phyloP scores from a whole-genome alignment of 768 basidiomycete species.

The Porphyrellus cyaneotinctus region DNA sequence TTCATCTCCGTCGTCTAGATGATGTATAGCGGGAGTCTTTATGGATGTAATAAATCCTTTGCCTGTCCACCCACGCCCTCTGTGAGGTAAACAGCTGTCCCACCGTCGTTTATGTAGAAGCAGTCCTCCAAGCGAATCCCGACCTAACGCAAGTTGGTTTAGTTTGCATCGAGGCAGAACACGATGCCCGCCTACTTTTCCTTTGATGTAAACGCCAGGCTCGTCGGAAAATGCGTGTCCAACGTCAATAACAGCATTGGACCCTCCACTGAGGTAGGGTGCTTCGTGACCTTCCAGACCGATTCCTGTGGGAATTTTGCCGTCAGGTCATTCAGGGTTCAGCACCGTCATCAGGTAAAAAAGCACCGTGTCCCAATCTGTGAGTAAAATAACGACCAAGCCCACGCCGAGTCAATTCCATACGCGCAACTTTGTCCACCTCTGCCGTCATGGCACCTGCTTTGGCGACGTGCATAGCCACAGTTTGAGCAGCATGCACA shows the following conservation, averaged over 20 bases:
- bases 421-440: slow-evolving; percentile 63
- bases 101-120: slow-evolving; percentile 59
- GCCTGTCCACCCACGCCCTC: slow-evolving; percentile 60
- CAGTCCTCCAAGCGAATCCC: slow-evolving; percentile 86
- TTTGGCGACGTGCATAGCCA: slow-evolving; percentile 45
- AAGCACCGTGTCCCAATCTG: slow-evolving; percentile 69
- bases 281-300: slow-evolving; percentile 81
- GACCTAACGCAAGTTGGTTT: slow-evolving; percentile 39
- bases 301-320: slow-evolving; percentile 50
- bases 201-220: slow-evolving; percentile 72
- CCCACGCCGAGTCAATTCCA: slow-evolving; percentile 39
- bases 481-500: slow-evolving; percentile 60
- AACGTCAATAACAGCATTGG: slow-evolving; percentile 47
- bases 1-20: slow-evolving; percentile 24
- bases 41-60: slow-evolving; percentile 34
- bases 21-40: slow-evolving; percentile 12
- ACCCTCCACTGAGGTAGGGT: slow-evolving; percentile 76
- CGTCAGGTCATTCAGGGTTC: slow-evolving; percentile 13
- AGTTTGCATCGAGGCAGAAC: neutral
- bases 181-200: slow-evolving; percentile 41
- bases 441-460: slow-evolving; percentile 47
- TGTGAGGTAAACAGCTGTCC: slow-evolving; percentile 57
- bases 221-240: slow-evolving; percentile 83
- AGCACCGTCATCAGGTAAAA: slow-evolving; percentile 6
- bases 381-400: slow-evolving; percentile 71